Conservation (phyloP, 2,329 filamentous ascomycete species). For the Alternaria arborescens region DNA sequence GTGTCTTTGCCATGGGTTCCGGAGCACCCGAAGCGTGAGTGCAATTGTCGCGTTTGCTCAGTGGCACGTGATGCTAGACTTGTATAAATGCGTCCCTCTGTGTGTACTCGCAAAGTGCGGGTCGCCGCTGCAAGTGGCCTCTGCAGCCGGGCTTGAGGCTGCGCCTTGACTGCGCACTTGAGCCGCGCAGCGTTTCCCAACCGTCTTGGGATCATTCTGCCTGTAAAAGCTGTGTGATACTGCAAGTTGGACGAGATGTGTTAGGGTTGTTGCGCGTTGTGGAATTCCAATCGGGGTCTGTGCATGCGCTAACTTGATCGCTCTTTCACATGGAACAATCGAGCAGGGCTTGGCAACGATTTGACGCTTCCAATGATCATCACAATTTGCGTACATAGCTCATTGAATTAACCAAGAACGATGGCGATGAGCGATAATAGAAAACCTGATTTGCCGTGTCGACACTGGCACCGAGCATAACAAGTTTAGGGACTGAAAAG, state of each 20-base stretch:
- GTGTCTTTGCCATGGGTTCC: not conserved
- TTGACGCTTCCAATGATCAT: not conserved
- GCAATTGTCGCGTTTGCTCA: conserved; percentile 6
- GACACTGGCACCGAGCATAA: not conserved
- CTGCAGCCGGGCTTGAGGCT: conserved; percentile 7
- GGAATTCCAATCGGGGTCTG: conserved; percentile 7
- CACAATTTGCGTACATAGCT: not conserved
- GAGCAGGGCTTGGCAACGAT: conserved; percentile 7
- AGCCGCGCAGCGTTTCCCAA: conserved; percentile 14
- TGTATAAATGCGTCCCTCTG: conserved; percentile 21
- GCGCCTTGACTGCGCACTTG: conserved; percentile 6
- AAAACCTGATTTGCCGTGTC: not conserved
- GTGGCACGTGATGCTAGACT: conserved; percentile 29
- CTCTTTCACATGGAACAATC: conserved; percentile 8
- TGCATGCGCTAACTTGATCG: conserved; percentile 12
- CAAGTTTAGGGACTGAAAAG: not conserved
- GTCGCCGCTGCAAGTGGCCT: conserved; percentile 11
- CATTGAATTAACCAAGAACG: not conserved
- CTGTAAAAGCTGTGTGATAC: not conserved
- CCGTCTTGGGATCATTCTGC: conserved; percentile 22
- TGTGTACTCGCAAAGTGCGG: conserved; percentile 22
- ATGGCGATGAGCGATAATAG: not conserved
- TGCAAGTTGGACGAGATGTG: not conserved
- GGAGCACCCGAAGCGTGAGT: not conserved
- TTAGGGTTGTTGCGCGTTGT: conserved; percentile 10